These are phyloP conservation scores for Bipolaris cookei DNA, from an alignment of 2,329 filamentous ascomycete genomes.

Conservation along the genomic window DNA sequence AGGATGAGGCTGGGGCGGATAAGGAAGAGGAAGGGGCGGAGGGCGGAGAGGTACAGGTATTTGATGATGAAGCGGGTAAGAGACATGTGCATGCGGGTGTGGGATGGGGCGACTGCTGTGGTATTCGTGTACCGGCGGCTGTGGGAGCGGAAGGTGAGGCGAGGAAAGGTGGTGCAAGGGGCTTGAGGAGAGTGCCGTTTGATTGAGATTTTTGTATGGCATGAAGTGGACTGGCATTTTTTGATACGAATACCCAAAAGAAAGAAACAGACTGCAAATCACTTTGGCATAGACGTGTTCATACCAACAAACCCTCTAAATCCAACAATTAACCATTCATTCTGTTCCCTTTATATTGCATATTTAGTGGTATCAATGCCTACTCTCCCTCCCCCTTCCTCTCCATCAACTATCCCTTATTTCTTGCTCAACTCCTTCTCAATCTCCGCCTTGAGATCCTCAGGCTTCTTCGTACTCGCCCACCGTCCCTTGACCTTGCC, in stretches of 20 bases:
- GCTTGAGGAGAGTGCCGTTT: conserved; percentile 78
- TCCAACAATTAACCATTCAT: background rate
- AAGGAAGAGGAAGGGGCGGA: conserved; percentile 52
- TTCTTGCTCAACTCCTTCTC: conserved; percentile 67
- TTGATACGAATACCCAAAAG: background rate
- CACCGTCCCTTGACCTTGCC: conserved; percentile 85
- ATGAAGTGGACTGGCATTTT: background rate
- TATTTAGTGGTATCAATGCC: conserved; percentile 2
- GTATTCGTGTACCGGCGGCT: conserved; percentile 95
- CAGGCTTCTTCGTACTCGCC: conserved; percentile 88
- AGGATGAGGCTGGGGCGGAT: conserved; percentile 58
- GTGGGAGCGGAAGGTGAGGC: conserved; percentile 89
- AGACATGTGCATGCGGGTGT: conserved; percentile 71
- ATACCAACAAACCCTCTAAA: background rate
- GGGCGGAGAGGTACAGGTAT: conserved; percentile 59
- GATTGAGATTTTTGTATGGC: conserved; percentile 59
- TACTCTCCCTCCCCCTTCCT: background rate
- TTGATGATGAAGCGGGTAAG: conserved; percentile 69
- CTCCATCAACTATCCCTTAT: background rate
- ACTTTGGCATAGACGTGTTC: too few species aligned
- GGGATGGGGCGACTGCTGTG: conserved; percentile 94
- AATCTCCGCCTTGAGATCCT: conserved; percentile 76
- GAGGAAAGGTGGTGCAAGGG: conserved; percentile 70
- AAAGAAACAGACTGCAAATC: too few species aligned
- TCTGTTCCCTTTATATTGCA: background rate